Percentiles rank a stretch among this genome's conserved stretches.
These are phyloP conservation scores for Cardamine occulta DNA, from an alignment of 345 rosid genomes.

Conservation along the genomic window DNA sequence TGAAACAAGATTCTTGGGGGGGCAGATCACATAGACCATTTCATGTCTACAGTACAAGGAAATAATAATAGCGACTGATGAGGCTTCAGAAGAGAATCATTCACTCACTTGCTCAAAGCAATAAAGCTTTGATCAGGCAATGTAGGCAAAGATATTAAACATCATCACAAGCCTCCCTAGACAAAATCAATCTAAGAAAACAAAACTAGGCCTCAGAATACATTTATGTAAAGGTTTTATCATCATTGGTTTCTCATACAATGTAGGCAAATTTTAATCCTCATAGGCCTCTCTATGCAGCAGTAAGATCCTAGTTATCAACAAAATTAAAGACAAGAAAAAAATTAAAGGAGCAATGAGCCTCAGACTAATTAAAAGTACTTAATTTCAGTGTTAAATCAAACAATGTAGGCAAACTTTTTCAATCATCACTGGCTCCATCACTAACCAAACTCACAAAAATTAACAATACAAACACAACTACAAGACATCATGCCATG, in stretches of 20 bases:
- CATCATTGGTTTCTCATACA: constrained; percentile 33
- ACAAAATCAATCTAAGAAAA: background rate
- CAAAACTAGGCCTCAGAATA: constrained; percentile 28
- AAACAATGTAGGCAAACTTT: constrained; percentile 41
- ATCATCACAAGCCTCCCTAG: constrained; percentile 38
- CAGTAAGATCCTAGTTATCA: constrained; percentile 6
- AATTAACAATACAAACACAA: background rate
- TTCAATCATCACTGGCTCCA: constrained; percentile 40
- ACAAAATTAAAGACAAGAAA: background rate
- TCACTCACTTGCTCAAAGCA: constrained; percentile 43
- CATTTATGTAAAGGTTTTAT: background rate
- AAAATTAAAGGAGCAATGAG: background rate
- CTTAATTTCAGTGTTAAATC: constrained; percentile 28
- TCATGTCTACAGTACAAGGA: background rate
- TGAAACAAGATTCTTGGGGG: background rate
- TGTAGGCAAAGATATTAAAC: constrained; percentile 44
- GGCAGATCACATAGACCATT: background rate
- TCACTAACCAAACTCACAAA: background rate
- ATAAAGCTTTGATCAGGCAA: constrained; percentile 38
- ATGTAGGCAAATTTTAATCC: constrained; percentile 35
- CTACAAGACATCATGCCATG: background rate
- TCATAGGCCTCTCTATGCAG: background rate
- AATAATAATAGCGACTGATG: background rate
- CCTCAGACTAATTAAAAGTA: constrained; percentile 31
- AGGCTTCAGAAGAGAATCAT: constrained; percentile 37